Evolutionary conservation across 805 yeast species (phyloP).

Genomic region (Candida pini): DNA sequence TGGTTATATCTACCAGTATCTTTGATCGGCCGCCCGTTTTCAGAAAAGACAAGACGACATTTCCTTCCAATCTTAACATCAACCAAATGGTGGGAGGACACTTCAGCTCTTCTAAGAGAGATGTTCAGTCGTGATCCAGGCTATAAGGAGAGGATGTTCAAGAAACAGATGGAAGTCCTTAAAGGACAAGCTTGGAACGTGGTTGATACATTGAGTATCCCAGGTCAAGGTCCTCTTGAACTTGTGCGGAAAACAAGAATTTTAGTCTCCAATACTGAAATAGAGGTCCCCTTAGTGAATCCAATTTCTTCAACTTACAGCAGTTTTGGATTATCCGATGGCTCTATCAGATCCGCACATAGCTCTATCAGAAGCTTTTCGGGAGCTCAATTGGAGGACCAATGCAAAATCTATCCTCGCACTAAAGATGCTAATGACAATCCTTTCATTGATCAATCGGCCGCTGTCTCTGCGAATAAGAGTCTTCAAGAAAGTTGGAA

Average conservation of each 20-base stretch:
- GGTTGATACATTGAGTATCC: conserved; percentile 54
- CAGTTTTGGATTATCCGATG: conserved; percentile 2
- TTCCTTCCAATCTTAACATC: conserved; percentile 56
- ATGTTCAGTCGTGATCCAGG: conserved; percentile 53
- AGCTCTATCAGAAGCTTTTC: too few species aligned
- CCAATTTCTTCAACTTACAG: conserved; percentile 28
- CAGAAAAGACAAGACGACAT: conserved; percentile 47
- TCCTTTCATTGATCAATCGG: background rate
- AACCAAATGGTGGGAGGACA: conserved; percentile 65
- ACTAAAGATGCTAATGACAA: conserved; percentile 1
- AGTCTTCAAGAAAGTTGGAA: conserved; percentile 27
- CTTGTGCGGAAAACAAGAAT: conserved; percentile 53
- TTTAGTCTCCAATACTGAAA: conserved; percentile 53
- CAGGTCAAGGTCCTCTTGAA: conserved; percentile 62
- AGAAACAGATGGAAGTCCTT: conserved; percentile 59
- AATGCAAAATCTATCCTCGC: too few species aligned
- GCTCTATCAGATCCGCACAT: too few species aligned
- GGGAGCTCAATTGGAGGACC: too few species aligned
- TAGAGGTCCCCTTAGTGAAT: conserved; percentile 48
- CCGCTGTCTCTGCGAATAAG: conserved; percentile 3
- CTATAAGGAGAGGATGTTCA: conserved; percentile 62
- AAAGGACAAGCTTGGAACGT: conserved; percentile 78
- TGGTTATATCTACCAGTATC: conserved; percentile 66
- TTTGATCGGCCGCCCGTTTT: conserved; percentile 63
- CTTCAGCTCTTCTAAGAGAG: conserved; percentile 39